phyloP scores from a whole-genome alignment of 768 basidiomycete species.

The Clitopilus passeckerianus region DNA sequence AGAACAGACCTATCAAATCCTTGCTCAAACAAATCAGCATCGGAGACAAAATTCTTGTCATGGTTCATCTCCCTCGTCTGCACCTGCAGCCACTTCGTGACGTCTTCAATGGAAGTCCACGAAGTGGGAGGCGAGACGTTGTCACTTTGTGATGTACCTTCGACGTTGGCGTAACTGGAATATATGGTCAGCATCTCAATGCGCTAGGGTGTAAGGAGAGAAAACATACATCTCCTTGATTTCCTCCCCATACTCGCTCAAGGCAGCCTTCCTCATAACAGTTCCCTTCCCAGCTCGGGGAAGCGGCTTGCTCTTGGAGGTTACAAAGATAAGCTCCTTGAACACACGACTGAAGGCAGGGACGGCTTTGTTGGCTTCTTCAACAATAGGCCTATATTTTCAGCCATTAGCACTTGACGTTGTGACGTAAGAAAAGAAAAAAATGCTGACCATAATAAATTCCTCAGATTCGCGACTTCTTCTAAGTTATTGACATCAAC shows the following conservation, averaged over 20 bases:
- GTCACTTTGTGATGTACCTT: conserved; percentile 13
- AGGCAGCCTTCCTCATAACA: conserved; percentile 30
- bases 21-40: conserved; percentile 21
- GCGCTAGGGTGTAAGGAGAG: not conserved
- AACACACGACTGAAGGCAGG: conserved; percentile 35
- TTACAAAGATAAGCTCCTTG: conserved; percentile 45
- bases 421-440: not conserved
- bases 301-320: conserved; percentile 32
- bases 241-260: conserved; percentile 30
- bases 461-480: conserved; percentile 22
- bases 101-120: conserved; percentile 13
- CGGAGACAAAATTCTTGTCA: conserved; percentile 10
- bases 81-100: conserved; percentile 16
- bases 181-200: not conserved
- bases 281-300: conserved; percentile 39
- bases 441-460: conserved; percentile 24
- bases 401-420: no score
- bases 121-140: conserved; percentile 14
- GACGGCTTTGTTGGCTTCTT: conserved; percentile 32
- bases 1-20: conserved; percentile 20
- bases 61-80: conserved; percentile 20
- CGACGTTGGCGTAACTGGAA: conserved; percentile 20
- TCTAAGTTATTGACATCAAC: conserved; percentile 23
- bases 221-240: conserved; percentile 29
- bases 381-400: conserved; percentile 25